Evolutionary conservation across 2,329 filamentous ascomycete genomes (phyloP), one percentile per base, ranked within the genome.

Genomic region (Verruconis gallopava): DNA sequence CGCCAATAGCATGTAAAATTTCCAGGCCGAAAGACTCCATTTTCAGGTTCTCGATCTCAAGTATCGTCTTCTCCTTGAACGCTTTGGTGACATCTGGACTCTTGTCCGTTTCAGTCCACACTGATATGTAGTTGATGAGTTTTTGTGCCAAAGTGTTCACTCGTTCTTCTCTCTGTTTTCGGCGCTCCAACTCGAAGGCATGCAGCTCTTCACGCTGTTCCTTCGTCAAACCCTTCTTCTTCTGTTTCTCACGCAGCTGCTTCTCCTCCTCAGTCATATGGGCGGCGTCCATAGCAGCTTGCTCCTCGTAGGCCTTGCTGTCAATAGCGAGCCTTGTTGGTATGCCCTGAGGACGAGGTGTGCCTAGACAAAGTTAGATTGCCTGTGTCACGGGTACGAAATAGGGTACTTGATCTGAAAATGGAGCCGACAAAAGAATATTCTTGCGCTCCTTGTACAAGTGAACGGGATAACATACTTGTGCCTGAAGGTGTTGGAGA

Each of bases 1-100:
- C 73, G 13, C 91, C 91, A 53, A 98, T 93, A 36, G 91, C 88
- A 61, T 96, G 89, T 38, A 95, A 70, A 51, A 96, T 96, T 52
- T 98, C 91, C 33, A 98, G 72, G 40, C 91, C 91, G 53, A 98
- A 98, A 0, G 84, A 93, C 65, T 98, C 91, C 85, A 98, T 98
- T 72, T 96, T 98, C 53, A 98, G 70, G 57, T 96, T 93, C 67
- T 98, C 91, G 19, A 93, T 85, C 65, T 98, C 91, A 32, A 96
- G 77, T 32, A 80, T 76, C 51, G 84, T 95, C 74, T 98, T 95
- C 59, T 89, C 85, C 59, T 88, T 80, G 68, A 96, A 98, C 0
- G 91, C 84, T 44, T 67, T 68, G 22, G 89, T 96, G 46, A 95
- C 85, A 52, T 93, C 86, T 12, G 64, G 47, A 36, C 81, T 76